Conservation (phyloP, 1,139 yeast species). For the Kodamaea ohmeri region DNA sequence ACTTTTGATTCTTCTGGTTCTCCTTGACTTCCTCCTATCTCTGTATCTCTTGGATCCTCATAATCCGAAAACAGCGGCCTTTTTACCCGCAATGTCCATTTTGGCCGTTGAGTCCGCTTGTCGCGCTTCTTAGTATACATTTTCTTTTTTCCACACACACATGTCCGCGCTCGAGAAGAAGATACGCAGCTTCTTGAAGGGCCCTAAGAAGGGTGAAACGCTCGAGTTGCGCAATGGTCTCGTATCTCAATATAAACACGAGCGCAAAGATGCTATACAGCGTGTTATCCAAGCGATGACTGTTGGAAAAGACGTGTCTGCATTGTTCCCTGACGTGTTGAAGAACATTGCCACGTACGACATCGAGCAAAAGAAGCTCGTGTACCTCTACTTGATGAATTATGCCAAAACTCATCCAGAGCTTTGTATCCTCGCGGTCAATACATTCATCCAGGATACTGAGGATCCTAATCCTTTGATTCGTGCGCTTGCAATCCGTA, state of each 20-base stretch:
- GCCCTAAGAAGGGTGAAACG: conserved; percentile 68
- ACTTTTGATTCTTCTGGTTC: neutral
- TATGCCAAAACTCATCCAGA: conserved; percentile 97
- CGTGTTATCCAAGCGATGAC: conserved; percentile 98
- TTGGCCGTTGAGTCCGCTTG: too few relatives aligned
- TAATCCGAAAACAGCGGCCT: neutral
- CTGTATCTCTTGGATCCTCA: neutral
- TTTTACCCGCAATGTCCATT: too few relatives aligned
- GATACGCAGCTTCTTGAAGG: conserved; percentile 43
- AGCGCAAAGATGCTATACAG: conserved; percentile 94
- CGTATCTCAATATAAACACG: conserved; percentile 92
- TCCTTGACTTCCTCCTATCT: neutral
- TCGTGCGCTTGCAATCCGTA: conserved; percentile 92
- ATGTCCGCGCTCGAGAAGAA: conserved; percentile 44
- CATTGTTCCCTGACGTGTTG: conserved; percentile 91
- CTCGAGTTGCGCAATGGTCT: conserved; percentile 85
- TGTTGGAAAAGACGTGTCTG: conserved; percentile 94
- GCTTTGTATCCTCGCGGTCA: conserved; percentile 91
- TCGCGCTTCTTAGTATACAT: neutral
- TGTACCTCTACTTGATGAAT: conserved; percentile 91
- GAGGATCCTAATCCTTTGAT: conserved; percentile 97
- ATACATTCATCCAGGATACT: conserved; percentile 94
- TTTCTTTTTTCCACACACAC: conserved; percentile 1
- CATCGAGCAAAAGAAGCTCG: conserved; percentile 93
- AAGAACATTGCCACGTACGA: conserved; percentile 97